These are phyloP conservation scores for Salix purpurea DNA, from an alignment of 345 rosid genomes.

Conservation along the genomic window DNA sequence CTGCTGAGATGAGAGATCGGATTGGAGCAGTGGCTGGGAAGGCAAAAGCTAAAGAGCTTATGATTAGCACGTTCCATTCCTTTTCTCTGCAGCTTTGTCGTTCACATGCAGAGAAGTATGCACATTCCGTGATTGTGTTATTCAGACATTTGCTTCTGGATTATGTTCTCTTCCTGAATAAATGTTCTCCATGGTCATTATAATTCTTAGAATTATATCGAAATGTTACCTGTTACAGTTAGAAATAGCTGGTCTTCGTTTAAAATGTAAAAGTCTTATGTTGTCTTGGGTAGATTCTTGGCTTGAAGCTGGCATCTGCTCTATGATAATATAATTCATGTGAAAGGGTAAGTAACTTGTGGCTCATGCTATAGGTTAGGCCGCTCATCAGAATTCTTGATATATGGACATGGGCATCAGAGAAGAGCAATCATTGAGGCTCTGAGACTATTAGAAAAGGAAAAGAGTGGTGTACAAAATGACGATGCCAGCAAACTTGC, in stretches of 20 bases:
- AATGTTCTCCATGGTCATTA: background rate
- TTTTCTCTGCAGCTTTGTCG: conserved; percentile 92
- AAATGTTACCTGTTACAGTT: background rate
- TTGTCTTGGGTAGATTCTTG: background rate
- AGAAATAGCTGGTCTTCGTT: background rate
- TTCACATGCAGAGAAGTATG: conserved; percentile 87
- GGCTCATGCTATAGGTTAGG: conserved; percentile 49
- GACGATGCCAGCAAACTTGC: conserved; percentile 31
- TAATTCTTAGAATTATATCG: background rate
- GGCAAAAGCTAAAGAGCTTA: conserved; percentile 69
- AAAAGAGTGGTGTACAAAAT: conserved; percentile 33
- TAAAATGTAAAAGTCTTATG: background rate
- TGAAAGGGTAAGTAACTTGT: conserved; percentile 8
- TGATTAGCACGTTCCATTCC: conserved; percentile 91
- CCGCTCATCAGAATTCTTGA: conserved; percentile 78
- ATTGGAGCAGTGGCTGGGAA: conserved; percentile 74
- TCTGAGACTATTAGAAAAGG: conserved; percentile 60
- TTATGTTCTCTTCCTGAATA: conserved; percentile 1
- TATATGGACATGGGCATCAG: conserved; percentile 90
- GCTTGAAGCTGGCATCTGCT: background rate
- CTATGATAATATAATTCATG: background rate
- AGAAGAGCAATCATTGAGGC: conserved; percentile 96
- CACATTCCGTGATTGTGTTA: conserved; percentile 7
- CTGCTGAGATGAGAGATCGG: conserved; percentile 92
- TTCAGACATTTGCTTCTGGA: conserved; percentile 8